Evolutionary conservation across 108 stramenopile genomes (phyloP), one percentile per base, ranked within the genome.

Genomic region (Nitzschia sp.): DNA sequence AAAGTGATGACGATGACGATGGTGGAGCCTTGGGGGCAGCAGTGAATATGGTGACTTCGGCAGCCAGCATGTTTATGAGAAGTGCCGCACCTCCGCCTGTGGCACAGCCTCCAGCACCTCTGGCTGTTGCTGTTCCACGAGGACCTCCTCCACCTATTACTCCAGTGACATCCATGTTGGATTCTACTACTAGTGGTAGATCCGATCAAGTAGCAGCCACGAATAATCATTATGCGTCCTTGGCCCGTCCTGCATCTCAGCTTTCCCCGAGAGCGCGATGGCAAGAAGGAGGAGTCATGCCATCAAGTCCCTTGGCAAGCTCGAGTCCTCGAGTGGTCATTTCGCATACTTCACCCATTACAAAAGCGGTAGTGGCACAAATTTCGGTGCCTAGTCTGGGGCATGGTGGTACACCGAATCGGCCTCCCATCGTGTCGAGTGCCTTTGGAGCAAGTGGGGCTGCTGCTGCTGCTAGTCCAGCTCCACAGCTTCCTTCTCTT

Each of bases 21-120:
- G 64, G 38, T 18, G 75, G 74, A 27, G 79, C 74, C 13, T 28
- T 80, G 35, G 62, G 62, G 29, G 51, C 74, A 24, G 71, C 79
- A 28, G 64, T 80, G 2, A 76, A 75, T 19, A 49, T 75, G 58
- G 63, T 80, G 13, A 45, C 70, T 3, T 70, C 74, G 18, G 79
- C 74, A 13, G 79, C 74, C 2, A 28, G 30, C 1, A 59, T 35
- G 34, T 65, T 74, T 1, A 57, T 65, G 24, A 58, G 19, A 24
- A 32, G 42, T 0, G 61, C 72, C 9, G 29, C 61, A 42, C 35
- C 69, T 34, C n/a, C n/a, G n/a, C 58, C 64, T 51, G 30, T 58
- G 1, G 46, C 64, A 32, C 46, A 64, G 47, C 58, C 61, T 21
- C 59, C 60, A 18, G 27, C 54, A 31, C 38, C 63, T 26, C 61